Evolutionary conservation across 2,329 filamentous ascomycete species (phyloP), one percentile per base, ranked within the genome.

Genomic region (Talaromyces pinophilus): DNA sequence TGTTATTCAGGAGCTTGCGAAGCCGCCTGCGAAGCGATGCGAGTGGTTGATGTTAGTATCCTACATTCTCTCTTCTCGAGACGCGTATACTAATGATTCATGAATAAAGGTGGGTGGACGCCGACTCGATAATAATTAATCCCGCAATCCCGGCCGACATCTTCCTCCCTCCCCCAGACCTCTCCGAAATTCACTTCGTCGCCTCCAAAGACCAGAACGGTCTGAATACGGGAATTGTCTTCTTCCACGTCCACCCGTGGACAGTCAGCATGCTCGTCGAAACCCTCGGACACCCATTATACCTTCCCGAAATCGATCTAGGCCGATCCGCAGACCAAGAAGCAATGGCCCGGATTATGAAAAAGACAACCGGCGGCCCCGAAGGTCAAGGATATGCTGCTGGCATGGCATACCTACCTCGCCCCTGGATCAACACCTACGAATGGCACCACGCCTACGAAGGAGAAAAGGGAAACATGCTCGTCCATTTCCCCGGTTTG

Each of bases 11-110:
- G 77, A 79, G 66, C 60, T 79, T 61, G 72, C 71, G 15, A 77
- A 77, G 66, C 72, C 75, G 5, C 65, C 69, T 11, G 68, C 64
- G 7, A 68, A 76, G 57, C 70, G 77, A 40, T 63, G 76, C 15
- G 73, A 79, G 63, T 79, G 77, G 77, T 68, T 79, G 40, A 75
- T 78, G 75, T 77, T 66, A 48, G 73, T 70, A 4, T n/a, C 19
- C 22, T 30, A 54, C 11, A 3, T 30, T 11, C 2, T 22, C 11
- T 38, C 3, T 30, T 33, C 3, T 17, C 8, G 4, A 38, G 8
- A 7, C 30, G 30, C 30, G 30, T 33, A 33, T 33, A 33, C 30
- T 33, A 33, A 33, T 33, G 30, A 33, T 33, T 33, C 6, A 33
- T 33, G 30, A 33, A 33, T 33, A 33, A 10, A 76, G 74, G 69